Conservation (phyloP, 2,329 filamentous ascomycete species). For the Madurella mycetomatis region DNA sequence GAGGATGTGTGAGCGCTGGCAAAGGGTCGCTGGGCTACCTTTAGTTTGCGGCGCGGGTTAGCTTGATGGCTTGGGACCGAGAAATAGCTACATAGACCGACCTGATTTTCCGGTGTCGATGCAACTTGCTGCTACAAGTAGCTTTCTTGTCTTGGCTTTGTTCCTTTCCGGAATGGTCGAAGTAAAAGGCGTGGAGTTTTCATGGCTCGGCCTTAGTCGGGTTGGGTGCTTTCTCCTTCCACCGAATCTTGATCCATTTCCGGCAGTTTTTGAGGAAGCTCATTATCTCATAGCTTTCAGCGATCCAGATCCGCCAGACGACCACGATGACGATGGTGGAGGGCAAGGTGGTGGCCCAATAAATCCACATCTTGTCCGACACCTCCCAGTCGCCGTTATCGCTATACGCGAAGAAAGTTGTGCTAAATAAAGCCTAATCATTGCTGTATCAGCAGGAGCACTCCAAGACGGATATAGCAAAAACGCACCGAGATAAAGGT, state of each 20-base stretch:
- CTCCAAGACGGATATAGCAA: background rate
- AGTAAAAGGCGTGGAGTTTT: too few relatives aligned
- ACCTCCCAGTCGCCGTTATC: conserved; percentile 16
- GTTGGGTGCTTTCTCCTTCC: background rate
- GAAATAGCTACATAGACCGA: too few relatives aligned
- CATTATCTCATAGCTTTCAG: conserved; percentile 11
- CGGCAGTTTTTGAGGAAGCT: background rate
- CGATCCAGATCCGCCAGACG: conserved; percentile 18
- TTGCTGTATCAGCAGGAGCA: background rate
- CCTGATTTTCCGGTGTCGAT: too few relatives aligned
- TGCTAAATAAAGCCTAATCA: conserved; percentile 24
- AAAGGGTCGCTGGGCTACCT: too few relatives aligned
- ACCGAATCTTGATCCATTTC: background rate
- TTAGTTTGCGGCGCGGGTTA: too few relatives aligned
- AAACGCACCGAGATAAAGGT: conserved; percentile 21
- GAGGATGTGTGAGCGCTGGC: too few relatives aligned
- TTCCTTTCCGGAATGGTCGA: too few relatives aligned
- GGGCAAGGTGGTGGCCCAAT: conserved; percentile 17
- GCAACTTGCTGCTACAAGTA: too few relatives aligned
- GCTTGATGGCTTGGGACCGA: too few relatives aligned
- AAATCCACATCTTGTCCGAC: conserved; percentile 19
- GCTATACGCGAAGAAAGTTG: conserved; percentile 20
- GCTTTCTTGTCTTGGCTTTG: too few relatives aligned
- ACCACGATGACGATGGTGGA: conserved; percentile 16
- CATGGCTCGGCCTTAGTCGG: too few relatives aligned